A percentile compares a stretch with the other conserved stretches of the same genome.
These are phyloP conservation scores for Mastigamoeba balamuthi DNA, from an alignment of 78 protist species.

Conservation along the genomic window DNA sequence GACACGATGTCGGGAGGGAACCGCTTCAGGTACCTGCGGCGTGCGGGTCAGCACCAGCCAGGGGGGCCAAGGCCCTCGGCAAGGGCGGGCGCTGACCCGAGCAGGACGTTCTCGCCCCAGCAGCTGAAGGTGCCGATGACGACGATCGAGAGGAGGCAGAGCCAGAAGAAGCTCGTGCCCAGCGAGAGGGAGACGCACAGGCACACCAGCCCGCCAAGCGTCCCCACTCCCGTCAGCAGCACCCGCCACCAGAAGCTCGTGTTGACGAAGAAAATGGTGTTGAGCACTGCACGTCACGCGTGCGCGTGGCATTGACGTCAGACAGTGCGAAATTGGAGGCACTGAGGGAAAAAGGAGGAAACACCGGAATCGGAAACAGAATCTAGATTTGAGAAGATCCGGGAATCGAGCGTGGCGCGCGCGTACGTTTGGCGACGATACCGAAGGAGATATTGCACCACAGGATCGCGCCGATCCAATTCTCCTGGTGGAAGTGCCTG, in stretches of 20 bases:
- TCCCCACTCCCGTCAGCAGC: too few species aligned
- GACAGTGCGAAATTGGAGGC: neutral
- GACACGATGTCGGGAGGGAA: conserved; percentile 27
- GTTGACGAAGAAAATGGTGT: conserved; percentile 19
- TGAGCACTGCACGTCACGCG: too few species aligned
- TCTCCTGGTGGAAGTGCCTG: neutral
- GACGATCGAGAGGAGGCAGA: neutral
- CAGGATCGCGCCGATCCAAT: neutral
- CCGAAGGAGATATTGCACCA: conserved; percentile 51
- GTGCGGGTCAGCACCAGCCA: too few species aligned
- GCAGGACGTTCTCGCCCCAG: conserved; percentile 17
- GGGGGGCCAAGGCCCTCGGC: conserved; percentile 53
- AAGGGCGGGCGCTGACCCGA: conserved; percentile 39
- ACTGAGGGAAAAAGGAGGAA: neutral
- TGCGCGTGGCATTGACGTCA: too few species aligned
- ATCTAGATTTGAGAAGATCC: neutral
- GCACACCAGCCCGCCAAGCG: neutral
- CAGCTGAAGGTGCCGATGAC: neutral
- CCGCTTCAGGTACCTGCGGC: conserved; percentile 14
- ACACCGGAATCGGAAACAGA: neutral
- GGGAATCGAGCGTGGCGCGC: too few species aligned
- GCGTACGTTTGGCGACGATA: conserved; percentile 21
- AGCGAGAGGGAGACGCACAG: neutral
- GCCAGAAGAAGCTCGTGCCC: neutral
- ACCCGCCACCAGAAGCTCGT: too few species aligned